Evolutionary conservation across 2,329 filamentous ascomycete species (phyloP), one percentile per base, ranked within the genome.

Genomic region (Colletotrichum aenigma): DNA sequence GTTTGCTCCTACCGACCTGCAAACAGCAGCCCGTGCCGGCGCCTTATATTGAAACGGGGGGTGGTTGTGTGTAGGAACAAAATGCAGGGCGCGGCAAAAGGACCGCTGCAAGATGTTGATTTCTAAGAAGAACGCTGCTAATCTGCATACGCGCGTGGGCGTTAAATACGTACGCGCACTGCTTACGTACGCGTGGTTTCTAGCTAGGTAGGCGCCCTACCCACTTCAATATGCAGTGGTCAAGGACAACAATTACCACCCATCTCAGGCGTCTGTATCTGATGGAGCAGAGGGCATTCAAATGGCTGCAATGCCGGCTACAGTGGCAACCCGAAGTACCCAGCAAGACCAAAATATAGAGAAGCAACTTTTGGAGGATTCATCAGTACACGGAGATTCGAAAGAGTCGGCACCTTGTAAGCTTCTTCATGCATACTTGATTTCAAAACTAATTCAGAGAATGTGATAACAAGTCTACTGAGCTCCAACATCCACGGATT

Each of bases 371-470:
- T 48, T 48, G 2, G n/a, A 48, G 6, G 43, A 48, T 21, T 21
- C 43, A 48, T 48, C 43, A 4, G 43, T 21, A 21, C 43, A 48
- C 3, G 43, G 0, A 1, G 10, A 48, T 21, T 21, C 43, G 21
- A 48, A 7, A 4, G 5, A 4, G 18, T n/a, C 18, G 18, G 43
- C 43, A 48, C 0, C 3, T 48, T 48, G 43, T 7, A 21, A 21
- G 18, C 2, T 48, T 0, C 1, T 43, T n/a, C 4, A 3, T 4
- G 5, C 9, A n/a, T n/a, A 7, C 1, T 4, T 12, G 43, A 0
- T 0, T 21, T 21, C 18, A 3, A 0, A 7, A 10, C 43, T 48
- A 21, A 48, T 7, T 13, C 0, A 7, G 0, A 0, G 1, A 48
- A 7, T 21, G 43, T 1, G 18, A 48, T 4, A 0, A 4, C n/a